These are phyloP conservation scores for Macrolepiota dolichaula DNA, from an alignment of 768 basidiomycete genomes.

Conservation along the genomic window DNA sequence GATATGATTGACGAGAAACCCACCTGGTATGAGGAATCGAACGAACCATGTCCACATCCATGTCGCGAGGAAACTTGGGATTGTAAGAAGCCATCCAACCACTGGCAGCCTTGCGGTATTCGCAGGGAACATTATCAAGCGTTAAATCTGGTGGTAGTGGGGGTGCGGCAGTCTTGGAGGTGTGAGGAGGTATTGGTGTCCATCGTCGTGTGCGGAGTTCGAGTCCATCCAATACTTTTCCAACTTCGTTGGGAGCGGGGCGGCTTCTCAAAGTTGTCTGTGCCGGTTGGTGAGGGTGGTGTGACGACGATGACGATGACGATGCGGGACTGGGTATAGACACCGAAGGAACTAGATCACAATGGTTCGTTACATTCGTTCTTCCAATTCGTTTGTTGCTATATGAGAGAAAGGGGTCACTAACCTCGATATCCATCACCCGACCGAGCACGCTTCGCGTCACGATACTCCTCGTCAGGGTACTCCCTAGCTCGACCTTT, in stretches of 20 bases:
- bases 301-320: not conserved
- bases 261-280: not conserved
- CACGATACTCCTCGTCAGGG: constrained; percentile 50
- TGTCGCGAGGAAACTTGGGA: constrained; percentile 61
- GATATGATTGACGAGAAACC: constrained; percentile 17
- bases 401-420: not conserved
- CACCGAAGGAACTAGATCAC: not conserved
- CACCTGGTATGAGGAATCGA: constrained; percentile 83
- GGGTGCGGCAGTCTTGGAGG: not conserved
- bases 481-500: constrained; percentile 33
- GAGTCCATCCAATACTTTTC: not conserved
- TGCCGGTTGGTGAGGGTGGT: not conserved
- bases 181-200: not conserved
- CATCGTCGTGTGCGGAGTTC: not conserved
- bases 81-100: constrained; percentile 90
- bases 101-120: constrained; percentile 59
- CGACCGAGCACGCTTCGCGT: constrained; percentile 3
- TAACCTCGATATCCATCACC: not conserved
- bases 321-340: not conserved
- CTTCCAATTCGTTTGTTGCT: not conserved
- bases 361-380: not conserved
- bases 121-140: constrained; percentile 42
- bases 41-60: constrained; percentile 76
- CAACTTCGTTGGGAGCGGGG: not conserved
- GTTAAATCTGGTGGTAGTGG: constrained; percentile 35